phyloP scores from a whole-genome alignment of 148 eudicot species.

The Arbutus unedo region DNA sequence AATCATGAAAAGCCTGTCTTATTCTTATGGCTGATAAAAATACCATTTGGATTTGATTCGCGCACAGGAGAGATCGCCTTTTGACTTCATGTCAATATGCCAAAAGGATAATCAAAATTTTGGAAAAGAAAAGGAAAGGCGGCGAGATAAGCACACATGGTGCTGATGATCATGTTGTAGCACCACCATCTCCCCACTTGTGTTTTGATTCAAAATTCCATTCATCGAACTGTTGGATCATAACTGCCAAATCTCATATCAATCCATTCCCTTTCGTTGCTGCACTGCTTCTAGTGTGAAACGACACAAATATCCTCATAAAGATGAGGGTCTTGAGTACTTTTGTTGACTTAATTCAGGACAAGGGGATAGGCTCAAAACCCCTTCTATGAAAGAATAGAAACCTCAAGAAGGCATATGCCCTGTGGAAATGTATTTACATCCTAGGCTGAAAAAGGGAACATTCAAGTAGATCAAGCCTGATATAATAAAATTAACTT shows the following conservation, averaged over 20 bases:
- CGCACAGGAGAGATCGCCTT: background rate
- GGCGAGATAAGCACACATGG: slow-evolving; percentile 5
- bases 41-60: slow-evolving; percentile 16
- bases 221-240: background rate
- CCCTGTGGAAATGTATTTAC: slow-evolving; percentile 18
- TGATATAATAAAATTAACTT: slow-evolving; percentile 9
- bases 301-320: background rate
- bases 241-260: background rate
- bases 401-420: slow-evolving; percentile 14
- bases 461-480: slow-evolving; percentile 26
- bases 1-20: background rate
- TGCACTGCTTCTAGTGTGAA: background rate
- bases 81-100: slow-evolving; percentile 12
- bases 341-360: background rate
- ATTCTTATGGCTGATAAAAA: slow-evolving; percentile 10
- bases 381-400: background rate
- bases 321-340: background rate
- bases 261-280: background rate
- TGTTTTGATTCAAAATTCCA: background rate
- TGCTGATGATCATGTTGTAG: background rate
- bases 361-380: slow-evolving; percentile 1
- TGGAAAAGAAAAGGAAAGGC: background rate
- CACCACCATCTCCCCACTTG: slow-evolving; percentile 15
- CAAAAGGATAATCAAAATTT: background rate
- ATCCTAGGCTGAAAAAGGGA: slow-evolving; percentile 16